Conservation (phyloP, 106 monocot species). For the Dioscorea dumetorum region DNA sequence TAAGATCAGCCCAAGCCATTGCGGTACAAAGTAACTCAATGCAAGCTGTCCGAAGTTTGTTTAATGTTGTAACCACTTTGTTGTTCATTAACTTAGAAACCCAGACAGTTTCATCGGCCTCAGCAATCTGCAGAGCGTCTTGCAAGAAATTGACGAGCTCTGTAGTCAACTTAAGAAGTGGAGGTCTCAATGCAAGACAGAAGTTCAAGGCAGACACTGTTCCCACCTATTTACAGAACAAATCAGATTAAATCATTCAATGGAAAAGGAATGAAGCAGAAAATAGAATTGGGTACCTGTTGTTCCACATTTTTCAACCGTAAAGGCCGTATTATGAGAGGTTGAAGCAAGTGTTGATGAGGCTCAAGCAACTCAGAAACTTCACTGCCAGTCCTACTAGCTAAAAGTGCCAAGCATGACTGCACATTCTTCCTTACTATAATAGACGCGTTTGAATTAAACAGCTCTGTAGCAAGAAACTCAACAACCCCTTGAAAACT, state of each 20-base stretch:
- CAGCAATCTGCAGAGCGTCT: constrained; percentile 98
- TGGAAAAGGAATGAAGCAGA: neutral
- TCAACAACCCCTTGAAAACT: constrained; percentile 98
- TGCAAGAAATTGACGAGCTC: constrained; percentile 95
- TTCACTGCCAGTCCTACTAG: constrained; percentile 96
- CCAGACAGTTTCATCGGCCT: constrained; percentile 98
- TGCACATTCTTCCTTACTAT: constrained; percentile 90
- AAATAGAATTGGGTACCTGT: constrained; percentile 42
- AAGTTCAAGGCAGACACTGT: constrained; percentile 96
- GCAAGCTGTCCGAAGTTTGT: constrained; percentile 97
- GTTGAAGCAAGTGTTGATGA: constrained; percentile 84
- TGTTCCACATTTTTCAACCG: constrained; percentile 90
- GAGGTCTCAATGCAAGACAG: constrained; percentile 91
- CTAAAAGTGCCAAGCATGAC: constrained; percentile 83
- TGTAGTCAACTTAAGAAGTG: constrained; percentile 88
- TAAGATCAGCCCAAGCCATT: constrained; percentile 95
- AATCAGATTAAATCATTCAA: constrained; percentile 1
- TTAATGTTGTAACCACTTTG: constrained; percentile 79
- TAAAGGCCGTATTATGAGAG: constrained; percentile 79
- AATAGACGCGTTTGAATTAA: constrained; percentile 93
- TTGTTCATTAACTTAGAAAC: constrained; percentile 90
- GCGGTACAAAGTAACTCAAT: constrained; percentile 98
- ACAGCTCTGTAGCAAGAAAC: constrained; percentile 84
- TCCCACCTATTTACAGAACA: constrained; percentile 55
- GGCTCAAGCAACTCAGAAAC: constrained; percentile 94